Conservation (phyloP, 768 basidiomycete species). For the Phlegmacium glaucopus region DNA sequence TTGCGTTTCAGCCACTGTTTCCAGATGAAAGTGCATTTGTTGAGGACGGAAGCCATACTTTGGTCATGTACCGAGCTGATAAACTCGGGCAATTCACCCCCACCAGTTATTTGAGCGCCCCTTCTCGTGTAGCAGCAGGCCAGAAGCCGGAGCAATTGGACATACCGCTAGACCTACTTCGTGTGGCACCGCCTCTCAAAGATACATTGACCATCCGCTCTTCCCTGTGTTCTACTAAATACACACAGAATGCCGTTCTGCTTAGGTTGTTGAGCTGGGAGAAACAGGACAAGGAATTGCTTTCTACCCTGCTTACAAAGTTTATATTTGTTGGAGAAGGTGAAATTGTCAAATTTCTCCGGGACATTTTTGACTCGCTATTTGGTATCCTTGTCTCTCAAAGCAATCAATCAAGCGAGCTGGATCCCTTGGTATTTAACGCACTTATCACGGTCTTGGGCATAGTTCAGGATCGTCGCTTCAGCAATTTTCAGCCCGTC, state of each 20-base stretch:
- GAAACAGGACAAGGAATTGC: constrained; percentile 59
- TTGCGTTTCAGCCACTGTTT: constrained; percentile 88
- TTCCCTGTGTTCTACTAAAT: constrained; percentile 88
- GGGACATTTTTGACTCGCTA: constrained; percentile 88
- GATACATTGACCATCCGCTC: constrained; percentile 83
- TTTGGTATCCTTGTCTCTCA: constrained; percentile 83
- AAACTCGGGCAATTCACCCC: constrained; percentile 58
- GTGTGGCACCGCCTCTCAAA: constrained; percentile 62
- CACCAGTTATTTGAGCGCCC: constrained; percentile 68
- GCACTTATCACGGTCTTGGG: constrained; percentile 88
- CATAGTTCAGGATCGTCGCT: constrained; percentile 90
- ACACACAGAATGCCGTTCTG: constrained; percentile 87
- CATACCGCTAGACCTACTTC: constrained; percentile 58
- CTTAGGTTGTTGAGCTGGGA: constrained; percentile 83
- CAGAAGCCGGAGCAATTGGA: constrained; percentile 58
- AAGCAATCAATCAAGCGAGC: constrained; percentile 69
- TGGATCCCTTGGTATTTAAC: constrained; percentile 87
- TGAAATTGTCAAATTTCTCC: constrained; percentile 90
- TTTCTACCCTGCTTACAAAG: constrained; percentile 72
- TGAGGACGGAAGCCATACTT: constrained; percentile 84
- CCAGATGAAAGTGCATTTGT: constrained; percentile 74
- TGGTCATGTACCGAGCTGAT: constrained; percentile 84
- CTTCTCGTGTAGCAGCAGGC: constrained; percentile 54
- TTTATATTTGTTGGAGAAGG: constrained; percentile 93
- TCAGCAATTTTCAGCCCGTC: constrained; percentile 93